Percentiles rank a stretch among this genome's conserved stretches.
Conservation (phyloP, 495 filamentous ascomycete genomes). For the Neurospora hispaniola region DNA sequence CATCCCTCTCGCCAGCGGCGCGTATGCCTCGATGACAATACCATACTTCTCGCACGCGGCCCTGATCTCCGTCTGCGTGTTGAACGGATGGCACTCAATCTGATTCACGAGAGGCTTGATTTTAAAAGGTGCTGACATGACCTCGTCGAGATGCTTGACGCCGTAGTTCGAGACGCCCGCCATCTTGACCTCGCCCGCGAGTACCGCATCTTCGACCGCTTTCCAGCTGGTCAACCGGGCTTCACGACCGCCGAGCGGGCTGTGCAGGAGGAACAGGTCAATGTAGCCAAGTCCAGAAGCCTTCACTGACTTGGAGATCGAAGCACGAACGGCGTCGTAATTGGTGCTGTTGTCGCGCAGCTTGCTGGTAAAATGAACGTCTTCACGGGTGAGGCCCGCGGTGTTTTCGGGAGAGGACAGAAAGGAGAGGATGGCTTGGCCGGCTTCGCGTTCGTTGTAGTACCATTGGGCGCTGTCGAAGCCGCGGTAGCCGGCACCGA, state of each 20-base stretch:
- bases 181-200: constrained; percentile 46
- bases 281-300: constrained; percentile 52
- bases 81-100: constrained; percentile 62
- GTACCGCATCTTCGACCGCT: constrained; percentile 55
- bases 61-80: constrained; percentile 47
- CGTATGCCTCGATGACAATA: constrained; percentile 55
- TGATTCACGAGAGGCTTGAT: constrained; percentile 49
- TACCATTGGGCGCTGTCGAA: constrained; percentile 59
- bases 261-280: constrained; percentile 60
- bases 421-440: constrained; percentile 43
- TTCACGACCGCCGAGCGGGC: constrained; percentile 50
- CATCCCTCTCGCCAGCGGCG: constrained; percentile 48
- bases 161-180: constrained; percentile 62
- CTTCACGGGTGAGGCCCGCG: constrained; percentile 38
- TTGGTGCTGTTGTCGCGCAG: constrained; percentile 42
- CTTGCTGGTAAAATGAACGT: constrained; percentile 62
- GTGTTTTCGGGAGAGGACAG: constrained; percentile 31
- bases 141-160: constrained; percentile 28
- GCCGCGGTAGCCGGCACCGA: constrained; percentile 33
- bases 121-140: too few relatives aligned
- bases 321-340: constrained; percentile 45
- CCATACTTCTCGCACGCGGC: constrained; percentile 42
- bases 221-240: constrained; percentile 52
- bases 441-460: constrained; percentile 50
- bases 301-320: constrained; percentile 45